These are phyloP conservation scores for Aegilops umbellulata DNA, from an alignment of 176 grass and related monocot genomes.

Conservation along the genomic window DNA sequence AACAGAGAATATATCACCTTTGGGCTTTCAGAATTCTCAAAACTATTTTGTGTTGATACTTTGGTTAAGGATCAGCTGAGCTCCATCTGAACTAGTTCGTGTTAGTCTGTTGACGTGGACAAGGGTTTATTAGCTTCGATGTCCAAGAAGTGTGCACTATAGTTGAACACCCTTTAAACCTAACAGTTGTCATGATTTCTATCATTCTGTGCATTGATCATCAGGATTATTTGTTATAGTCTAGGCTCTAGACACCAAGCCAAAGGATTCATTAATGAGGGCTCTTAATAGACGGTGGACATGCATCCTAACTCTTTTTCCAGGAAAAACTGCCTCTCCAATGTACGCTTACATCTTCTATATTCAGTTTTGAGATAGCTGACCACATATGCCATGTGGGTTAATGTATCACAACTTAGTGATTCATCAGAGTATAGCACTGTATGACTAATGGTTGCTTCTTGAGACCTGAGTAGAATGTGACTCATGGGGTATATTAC, in stretches of 20 bases:
- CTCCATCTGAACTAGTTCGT: neutral
- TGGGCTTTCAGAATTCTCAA: neutral
- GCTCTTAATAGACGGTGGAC: neutral
- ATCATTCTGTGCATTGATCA: neutral
- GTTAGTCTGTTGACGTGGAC: neutral
- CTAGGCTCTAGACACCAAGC: neutral
- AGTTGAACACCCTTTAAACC: neutral
- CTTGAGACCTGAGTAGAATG: too few species aligned
- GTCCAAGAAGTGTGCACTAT: neutral
- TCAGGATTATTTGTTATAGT: neutral
- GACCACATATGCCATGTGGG: neutral
- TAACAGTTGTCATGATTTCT: neutral
- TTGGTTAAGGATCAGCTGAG: neutral
- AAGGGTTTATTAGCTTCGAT: neutral
- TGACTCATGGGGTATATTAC: too few species aligned
- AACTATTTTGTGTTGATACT: neutral
- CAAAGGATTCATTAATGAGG: neutral
- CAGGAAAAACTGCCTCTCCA: neutral
- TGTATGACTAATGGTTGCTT: neutral
- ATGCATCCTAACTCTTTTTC: neutral
- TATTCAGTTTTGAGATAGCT: neutral
- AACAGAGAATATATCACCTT: neutral
- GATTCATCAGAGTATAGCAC: neutral
- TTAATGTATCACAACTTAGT: neutral
- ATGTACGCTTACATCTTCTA: neutral